Evolutionary conservation across 2,329 filamentous ascomycete genomes (phyloP).

Genomic region (Ascomycota sp.): DNA sequence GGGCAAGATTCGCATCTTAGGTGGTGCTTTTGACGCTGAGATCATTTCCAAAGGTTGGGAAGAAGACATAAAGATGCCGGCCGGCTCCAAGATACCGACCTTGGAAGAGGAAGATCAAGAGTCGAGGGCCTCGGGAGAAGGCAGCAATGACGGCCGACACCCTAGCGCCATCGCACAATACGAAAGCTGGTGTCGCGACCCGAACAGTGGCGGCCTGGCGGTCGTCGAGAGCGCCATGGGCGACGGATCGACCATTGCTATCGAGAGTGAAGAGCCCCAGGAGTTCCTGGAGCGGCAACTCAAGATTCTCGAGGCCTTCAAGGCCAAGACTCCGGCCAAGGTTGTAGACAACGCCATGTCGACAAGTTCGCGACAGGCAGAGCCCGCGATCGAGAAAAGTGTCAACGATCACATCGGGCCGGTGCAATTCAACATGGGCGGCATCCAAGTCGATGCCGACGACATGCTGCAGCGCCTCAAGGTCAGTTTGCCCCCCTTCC

Average conservation of each 20-base stretch:
- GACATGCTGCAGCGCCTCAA: slow-evolving; percentile 76
- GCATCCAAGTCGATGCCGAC: slow-evolving; percentile 85
- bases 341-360: slow-evolving; percentile 7
- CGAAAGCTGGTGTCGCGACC: slow-evolving; percentile 59
- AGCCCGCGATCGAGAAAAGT: slow-evolving; percentile 20
- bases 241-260: slow-evolving; percentile 11
- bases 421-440: slow-evolving; percentile 94
- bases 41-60: slow-evolving; percentile 67
- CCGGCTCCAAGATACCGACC: slow-evolving; percentile 8
- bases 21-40: slow-evolving; percentile 84
- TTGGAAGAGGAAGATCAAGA: slow-evolving; percentile 6
- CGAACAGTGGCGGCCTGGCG: slow-evolving; percentile 34
- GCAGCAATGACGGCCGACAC: neutral
- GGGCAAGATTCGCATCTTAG: slow-evolving; percentile 83
- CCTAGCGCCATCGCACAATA: slow-evolving; percentile 45
- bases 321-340: slow-evolving; percentile 30
- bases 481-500: slow-evolving; percentile 22
- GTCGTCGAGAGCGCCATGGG: slow-evolving; percentile 18
- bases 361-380: slow-evolving; percentile 7
- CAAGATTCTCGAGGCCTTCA: slow-evolving; percentile 45
- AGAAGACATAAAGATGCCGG: slow-evolving; percentile 46
- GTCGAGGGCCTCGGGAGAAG: neutral
- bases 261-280: slow-evolving; percentile 41
- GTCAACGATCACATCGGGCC: slow-evolving; percentile 71
- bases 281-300: slow-evolving; percentile 55